These are phyloP conservation scores for Kodamaea anthophila DNA, from an alignment of 1,139 yeast species.

Conservation along the genomic window DNA sequence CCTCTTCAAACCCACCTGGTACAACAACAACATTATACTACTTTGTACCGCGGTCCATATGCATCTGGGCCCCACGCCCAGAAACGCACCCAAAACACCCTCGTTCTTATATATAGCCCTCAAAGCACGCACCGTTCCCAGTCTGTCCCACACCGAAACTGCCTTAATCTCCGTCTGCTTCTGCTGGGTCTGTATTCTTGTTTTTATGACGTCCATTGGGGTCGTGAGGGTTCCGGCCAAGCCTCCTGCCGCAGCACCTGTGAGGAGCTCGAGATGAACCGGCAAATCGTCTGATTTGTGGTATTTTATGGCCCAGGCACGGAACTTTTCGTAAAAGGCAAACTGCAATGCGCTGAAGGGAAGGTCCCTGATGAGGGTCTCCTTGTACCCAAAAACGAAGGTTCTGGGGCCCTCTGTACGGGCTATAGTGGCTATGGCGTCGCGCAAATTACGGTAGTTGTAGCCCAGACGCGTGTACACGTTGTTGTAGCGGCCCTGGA, in stretches of 20 bases:
- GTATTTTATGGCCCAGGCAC: slow-evolving; percentile 52
- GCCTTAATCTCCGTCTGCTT: background rate
- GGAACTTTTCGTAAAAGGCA: slow-evolving; percentile 87
- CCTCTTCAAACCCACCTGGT: slow-evolving; percentile 54
- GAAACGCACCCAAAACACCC: slow-evolving; percentile 74
- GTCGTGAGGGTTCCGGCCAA: slow-evolving; percentile 81
- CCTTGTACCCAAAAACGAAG: slow-evolving; percentile 85
- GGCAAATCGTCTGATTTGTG: slow-evolving; percentile 43
- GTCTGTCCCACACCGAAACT: slow-evolving; percentile 24
- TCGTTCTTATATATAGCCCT: slow-evolving; percentile 63
- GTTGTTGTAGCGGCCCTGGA: slow-evolving; percentile 84
- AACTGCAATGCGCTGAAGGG: slow-evolving; percentile 95
- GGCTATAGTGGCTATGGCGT: slow-evolving; percentile 63
- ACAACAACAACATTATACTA: slow-evolving; percentile 84
- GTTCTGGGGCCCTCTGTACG: slow-evolving; percentile 69
- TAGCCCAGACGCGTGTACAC: slow-evolving; percentile 77
- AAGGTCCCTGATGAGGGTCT: slow-evolving; percentile 82
- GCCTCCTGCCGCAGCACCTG: slow-evolving; percentile 98
- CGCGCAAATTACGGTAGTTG: slow-evolving; percentile 65
- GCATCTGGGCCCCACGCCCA: slow-evolving; percentile 94
- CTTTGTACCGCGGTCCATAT: slow-evolving; percentile 97
- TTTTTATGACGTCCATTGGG: slow-evolving; percentile 87
- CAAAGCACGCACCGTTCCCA: slow-evolving; percentile 60
- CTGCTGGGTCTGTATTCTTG: slow-evolving; percentile 73
- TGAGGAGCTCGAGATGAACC: slow-evolving; percentile 56